Percentiles rank a stretch among this genome's conserved stretches.
Conservation (phyloP, 225 moss, liverwort and hornwort species). For the Marchantia paleacea region DNA sequence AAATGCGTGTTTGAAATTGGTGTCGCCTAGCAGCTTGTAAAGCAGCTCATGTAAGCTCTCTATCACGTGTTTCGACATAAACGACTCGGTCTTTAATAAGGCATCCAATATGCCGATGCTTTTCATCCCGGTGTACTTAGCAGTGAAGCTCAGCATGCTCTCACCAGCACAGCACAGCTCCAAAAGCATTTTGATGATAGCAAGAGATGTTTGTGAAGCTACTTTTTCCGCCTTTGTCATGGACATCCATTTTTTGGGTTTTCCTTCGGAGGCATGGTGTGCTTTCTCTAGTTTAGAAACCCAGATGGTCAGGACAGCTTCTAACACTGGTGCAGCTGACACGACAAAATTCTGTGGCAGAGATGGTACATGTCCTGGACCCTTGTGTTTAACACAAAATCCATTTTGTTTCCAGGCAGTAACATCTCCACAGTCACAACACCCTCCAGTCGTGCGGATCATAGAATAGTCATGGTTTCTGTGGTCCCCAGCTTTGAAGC, state of each 20-base stretch:
- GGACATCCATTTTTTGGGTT: conserved; percentile 49
- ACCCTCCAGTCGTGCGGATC: conserved; percentile 84
- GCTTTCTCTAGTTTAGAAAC: conserved; percentile 51
- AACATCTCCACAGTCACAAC: conserved; percentile 91
- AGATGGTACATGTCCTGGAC: conserved; percentile 73
- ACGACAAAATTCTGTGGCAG: conserved; percentile 49
- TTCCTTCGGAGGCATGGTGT: conserved; percentile 54
- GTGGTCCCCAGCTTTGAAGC: conserved; percentile 87
- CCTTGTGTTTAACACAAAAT: conserved; percentile 75
- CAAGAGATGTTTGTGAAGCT: conserved; percentile 67
- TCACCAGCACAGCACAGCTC: conserved; percentile 77
- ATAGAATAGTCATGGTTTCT: conserved; percentile 76
- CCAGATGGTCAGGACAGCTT: conserved; percentile 66
- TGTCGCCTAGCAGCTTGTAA: conserved; percentile 87
- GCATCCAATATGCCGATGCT: conserved; percentile 64
- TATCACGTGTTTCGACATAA: conserved; percentile 55
- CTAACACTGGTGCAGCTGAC: conserved; percentile 60
- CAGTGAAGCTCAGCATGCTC: conserved; percentile 77
- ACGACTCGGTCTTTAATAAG: conserved; percentile 68
- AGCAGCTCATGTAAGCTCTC: conserved; percentile 61
- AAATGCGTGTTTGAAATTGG: conserved; percentile 77
- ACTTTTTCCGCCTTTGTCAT: conserved; percentile 63
- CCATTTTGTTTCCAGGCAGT: conserved; percentile 88
- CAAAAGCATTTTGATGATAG: conserved; percentile 76
- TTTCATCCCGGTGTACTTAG: conserved; percentile 64